A percentile compares a stretch with the other conserved stretches of the same genome.
These are phyloP conservation scores for Wallacemonas collosoma DNA, from an alignment of 208 protist species.

Conservation along the genomic window DNA sequence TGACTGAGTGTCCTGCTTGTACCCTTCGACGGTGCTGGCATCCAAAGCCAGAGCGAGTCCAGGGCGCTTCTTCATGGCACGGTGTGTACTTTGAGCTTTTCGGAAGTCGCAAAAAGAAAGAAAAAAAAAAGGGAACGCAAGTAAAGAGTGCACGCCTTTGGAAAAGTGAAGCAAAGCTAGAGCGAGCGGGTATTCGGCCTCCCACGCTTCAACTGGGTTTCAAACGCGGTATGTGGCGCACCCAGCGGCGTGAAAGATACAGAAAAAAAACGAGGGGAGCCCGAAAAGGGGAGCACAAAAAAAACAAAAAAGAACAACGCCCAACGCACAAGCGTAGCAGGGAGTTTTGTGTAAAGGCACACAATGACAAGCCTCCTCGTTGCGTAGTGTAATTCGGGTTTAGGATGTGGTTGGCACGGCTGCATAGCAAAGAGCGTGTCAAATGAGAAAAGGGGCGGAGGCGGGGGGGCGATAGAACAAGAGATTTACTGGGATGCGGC, in stretches of 20 bases:
- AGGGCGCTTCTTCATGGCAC: constrained; percentile 59
- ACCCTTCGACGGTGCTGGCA: constrained; percentile 62
- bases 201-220: too few species aligned
- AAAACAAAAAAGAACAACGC: background rate
- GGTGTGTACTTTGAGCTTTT: background rate
- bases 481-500: too few species aligned
- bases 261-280: too few species aligned
- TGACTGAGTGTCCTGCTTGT: constrained; percentile 72
- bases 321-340: background rate
- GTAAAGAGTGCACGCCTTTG: background rate
- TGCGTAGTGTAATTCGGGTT: too few species aligned
- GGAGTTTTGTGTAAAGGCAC: constrained; percentile 5
- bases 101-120: background rate
- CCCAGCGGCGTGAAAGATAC: too few species aligned
- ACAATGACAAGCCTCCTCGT: background rate
- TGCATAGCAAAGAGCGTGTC: too few species aligned
- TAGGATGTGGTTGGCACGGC: too few species aligned
- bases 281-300: background rate
- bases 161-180: background rate
- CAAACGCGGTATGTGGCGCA: too few species aligned
- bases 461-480: too few species aligned
- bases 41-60: constrained; percentile 56
- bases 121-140: background rate
- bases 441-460: too few species aligned
- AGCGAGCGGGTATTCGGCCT: background rate